Evolutionary conservation across 2,329 filamentous ascomycete genomes (phyloP).

Genomic region (Hirsutella thompsonii): DNA sequence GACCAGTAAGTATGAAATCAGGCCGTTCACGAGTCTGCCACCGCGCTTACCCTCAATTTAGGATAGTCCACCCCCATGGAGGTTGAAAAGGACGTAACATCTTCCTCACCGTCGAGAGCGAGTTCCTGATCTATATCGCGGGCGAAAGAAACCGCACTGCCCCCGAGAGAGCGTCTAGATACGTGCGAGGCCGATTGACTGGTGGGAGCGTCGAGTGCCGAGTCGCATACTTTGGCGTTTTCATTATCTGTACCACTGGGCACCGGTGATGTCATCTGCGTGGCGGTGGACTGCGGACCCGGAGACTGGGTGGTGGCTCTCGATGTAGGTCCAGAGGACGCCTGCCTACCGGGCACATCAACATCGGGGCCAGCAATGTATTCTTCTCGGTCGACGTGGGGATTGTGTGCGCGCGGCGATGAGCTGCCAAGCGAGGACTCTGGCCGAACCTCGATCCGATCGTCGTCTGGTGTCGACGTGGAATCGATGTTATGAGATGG

Average conservation of each 20-base stretch:
- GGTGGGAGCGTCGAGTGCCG: slow-evolving; percentile 4
- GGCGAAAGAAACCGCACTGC: slow-evolving; percentile 6
- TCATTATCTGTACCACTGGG: slow-evolving; percentile 16
- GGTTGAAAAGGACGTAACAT: slow-evolving; percentile 13
- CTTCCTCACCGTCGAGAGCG: slow-evolving; percentile 14
- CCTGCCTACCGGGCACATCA: slow-evolving; percentile 11
- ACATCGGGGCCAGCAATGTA: slow-evolving; percentile 5
- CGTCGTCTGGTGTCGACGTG: slow-evolving; percentile 7
- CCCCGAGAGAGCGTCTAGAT: slow-evolving; percentile 1
- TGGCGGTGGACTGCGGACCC: slow-evolving; percentile 20
- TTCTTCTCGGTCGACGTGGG: neutral
- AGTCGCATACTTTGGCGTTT: slow-evolving; percentile 19
- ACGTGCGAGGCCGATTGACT: neutral
- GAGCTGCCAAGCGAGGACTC: slow-evolving; percentile 9
- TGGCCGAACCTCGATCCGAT: slow-evolving; percentile 10
- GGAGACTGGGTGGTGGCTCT: slow-evolving; percentile 31
- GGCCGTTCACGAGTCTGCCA: too few species aligned
- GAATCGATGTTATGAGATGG: slow-evolving; percentile 12
- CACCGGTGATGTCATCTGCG: slow-evolving; percentile 20
- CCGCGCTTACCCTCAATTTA: slow-evolving; percentile 20
- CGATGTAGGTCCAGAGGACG: slow-evolving; percentile 18
- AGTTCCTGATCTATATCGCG: slow-evolving; percentile 11
- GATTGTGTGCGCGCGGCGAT: slow-evolving; percentile 10
- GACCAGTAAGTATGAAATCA: slow-evolving; percentile 4
- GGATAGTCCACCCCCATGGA: slow-evolving; percentile 26